Conservation (phyloP, 768 basidiomycete genomes). For the Termitomyces sp. region DNA sequence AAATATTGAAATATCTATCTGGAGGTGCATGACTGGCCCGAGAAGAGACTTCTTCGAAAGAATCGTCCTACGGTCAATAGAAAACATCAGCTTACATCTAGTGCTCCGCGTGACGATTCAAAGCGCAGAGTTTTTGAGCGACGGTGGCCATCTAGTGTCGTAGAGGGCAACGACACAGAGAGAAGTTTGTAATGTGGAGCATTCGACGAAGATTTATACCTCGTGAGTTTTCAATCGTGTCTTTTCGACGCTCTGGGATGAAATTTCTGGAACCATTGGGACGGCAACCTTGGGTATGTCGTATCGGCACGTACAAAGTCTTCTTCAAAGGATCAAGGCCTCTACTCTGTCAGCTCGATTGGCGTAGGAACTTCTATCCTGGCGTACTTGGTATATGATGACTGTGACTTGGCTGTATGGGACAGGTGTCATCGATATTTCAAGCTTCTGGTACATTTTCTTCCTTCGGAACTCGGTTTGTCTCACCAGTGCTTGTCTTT, state of each 20-base stretch:
- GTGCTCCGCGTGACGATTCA: not conserved
- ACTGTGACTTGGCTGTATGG: conserved; percentile 11
- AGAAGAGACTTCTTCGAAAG: not conserved
- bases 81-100: no score
- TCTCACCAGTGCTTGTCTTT: conserved; percentile 56
- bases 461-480: conserved; percentile 41
- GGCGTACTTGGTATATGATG: conserved; percentile 33
- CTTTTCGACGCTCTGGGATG: conserved; percentile 16
- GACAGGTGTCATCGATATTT: conserved; percentile 58
- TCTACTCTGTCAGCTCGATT: conserved; percentile 40
- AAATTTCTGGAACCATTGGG: conserved; percentile 54
- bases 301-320: conserved; percentile 34
- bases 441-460: conserved; percentile 60
- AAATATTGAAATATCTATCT: not conserved
- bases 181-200: conserved; percentile 23
- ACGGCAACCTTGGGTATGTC: conserved; percentile 58
- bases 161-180: conserved; percentile 18
- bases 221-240: not conserved
- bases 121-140: not conserved
- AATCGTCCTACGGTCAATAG: not conserved
- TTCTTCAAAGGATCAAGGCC: not conserved
- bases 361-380: conserved; percentile 60
- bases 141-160: conserved; percentile 5
- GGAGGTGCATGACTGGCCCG: not conserved
- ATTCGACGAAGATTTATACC: conserved; percentile 27